A percentile compares a stretch with the other conserved stretches of the same genome.
phyloP scores from a whole-genome alignment of 169 alveolate genomes.

The Theileria equi region DNA sequence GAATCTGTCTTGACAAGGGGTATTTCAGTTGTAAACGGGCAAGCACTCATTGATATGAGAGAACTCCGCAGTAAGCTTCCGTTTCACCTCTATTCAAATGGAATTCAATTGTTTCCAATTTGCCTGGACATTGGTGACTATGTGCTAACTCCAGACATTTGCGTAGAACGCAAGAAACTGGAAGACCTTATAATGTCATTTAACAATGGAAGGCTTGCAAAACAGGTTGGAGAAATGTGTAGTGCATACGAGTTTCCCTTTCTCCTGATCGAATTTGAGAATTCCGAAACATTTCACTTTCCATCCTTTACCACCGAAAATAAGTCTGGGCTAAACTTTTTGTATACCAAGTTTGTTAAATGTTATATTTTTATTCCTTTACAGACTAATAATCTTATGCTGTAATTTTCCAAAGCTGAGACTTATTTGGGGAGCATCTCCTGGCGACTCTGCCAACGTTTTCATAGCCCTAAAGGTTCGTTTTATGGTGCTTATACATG shows the following conservation, averaged over 20 bases:
- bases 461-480: slow-evolving; percentile 23
- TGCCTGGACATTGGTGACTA: slow-evolving; percentile 81
- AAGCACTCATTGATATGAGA: slow-evolving; percentile 75
- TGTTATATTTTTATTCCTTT: background rate
- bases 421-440: slow-evolving; percentile 60
- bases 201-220: slow-evolving; percentile 72
- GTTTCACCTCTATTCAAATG: slow-evolving; percentile 73
- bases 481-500: background rate
- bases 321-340: slow-evolving; percentile 31
- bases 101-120: slow-evolving; percentile 74
- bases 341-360: slow-evolving; percentile 27
- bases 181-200: slow-evolving; percentile 71
- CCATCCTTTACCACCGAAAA: slow-evolving; percentile 36
- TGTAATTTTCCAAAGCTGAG: slow-evolving; percentile 59
- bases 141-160: slow-evolving; percentile 77
- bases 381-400: slow-evolving; percentile 34
- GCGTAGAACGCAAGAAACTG: slow-evolving; percentile 81
- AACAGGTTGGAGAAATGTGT: slow-evolving; percentile 71
- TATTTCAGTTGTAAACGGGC: slow-evolving; percentile 8
- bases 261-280: slow-evolving; percentile 58
- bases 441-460: slow-evolving; percentile 44
- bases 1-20: slow-evolving; percentile 30
- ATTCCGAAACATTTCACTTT: slow-evolving; percentile 51
- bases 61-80: slow-evolving; percentile 78
- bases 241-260: slow-evolving; percentile 50